Conservation (phyloP, 2,329 filamentous ascomycete species). For the Parascedosporium putredinis region DNA sequence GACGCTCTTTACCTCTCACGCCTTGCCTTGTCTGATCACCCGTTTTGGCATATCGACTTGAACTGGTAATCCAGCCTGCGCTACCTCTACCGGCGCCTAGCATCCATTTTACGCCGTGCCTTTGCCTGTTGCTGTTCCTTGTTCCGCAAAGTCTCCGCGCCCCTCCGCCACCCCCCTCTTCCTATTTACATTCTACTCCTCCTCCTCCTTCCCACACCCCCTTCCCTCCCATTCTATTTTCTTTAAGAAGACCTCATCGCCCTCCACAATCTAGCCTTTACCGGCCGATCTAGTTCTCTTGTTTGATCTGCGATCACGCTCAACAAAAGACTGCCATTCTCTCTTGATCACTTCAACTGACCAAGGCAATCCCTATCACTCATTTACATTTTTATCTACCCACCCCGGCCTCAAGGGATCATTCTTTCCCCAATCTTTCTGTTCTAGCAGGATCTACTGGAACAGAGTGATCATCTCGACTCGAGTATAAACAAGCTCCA, state of each 20-base stretch:
- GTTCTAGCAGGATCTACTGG: conserved; percentile 2
- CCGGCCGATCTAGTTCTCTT: conserved; percentile 1
- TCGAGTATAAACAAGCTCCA: background rate
- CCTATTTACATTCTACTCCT: background rate
- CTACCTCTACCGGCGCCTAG: background rate
- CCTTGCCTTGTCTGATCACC: conserved; percentile 5
- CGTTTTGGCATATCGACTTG: conserved; percentile 3
- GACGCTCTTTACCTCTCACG: background rate
- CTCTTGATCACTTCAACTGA: background rate
- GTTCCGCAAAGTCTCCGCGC: no score
- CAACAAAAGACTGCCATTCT: background rate
- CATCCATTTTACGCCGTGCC: no score
- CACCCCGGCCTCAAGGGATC: background rate
- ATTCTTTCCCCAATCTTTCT: background rate
- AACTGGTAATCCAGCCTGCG: conserved; percentile 4
- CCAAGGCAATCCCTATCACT: background rate
- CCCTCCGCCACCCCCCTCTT: background rate
- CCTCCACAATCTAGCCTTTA: background rate
- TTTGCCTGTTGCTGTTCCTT: no score
- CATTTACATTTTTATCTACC: background rate
- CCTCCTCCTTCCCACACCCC: background rate
- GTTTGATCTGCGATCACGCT: conserved; percentile 9
- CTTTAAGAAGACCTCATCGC: background rate
- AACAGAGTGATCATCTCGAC: conserved; percentile 3
- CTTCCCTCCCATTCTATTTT: background rate